Percentiles rank a stretch among this genome's conserved stretches.
These are phyloP conservation scores for Globisporangium megalacanthum DNA, from an alignment of 352 stramenopile species.

Conservation along the genomic window DNA sequence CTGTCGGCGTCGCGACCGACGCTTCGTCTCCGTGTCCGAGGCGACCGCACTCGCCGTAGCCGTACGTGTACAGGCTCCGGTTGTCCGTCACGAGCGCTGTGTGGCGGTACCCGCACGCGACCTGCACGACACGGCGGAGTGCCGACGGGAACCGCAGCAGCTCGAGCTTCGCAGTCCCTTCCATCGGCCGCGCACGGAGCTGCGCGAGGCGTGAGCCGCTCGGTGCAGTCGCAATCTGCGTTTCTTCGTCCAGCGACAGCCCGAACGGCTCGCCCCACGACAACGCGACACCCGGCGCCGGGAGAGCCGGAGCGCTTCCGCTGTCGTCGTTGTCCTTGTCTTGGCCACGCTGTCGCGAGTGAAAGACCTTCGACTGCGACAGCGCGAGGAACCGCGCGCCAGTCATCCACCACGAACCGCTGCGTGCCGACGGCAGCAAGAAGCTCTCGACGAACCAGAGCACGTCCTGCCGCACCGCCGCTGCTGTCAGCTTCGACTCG, in stretches of 20 bases:
- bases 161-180: constrained; percentile 15
- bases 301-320: background rate
- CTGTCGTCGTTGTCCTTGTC: constrained; percentile 1
- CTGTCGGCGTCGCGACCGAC: constrained; percentile 28
- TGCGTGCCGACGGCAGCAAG: constrained; percentile 31
- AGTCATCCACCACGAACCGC: constrained; percentile 29
- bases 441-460: constrained; percentile 55
- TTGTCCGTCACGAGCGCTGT: constrained; percentile 68
- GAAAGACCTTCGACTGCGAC: background rate
- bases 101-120: constrained; percentile 75
- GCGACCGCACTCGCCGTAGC: constrained; percentile 74
- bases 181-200: background rate
- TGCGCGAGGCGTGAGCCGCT: constrained; percentile 19
- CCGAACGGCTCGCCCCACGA: constrained; percentile 53
- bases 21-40: constrained; percentile 68
- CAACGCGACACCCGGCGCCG: constrained; percentile 43
- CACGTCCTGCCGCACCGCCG: constrained; percentile 13
- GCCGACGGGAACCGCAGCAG: constrained; percentile 43
- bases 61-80: constrained; percentile 68
- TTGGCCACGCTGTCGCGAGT: background rate
- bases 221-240: constrained; percentile 15
- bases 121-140: constrained; percentile 50
- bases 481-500: constrained; percentile 8
- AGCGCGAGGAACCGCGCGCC: constrained; percentile 14
- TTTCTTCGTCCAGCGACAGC: constrained; percentile 62